phyloP scores from a whole-genome alignment of 148 eudicot species.

The Rhododendron mucronatum region DNA sequence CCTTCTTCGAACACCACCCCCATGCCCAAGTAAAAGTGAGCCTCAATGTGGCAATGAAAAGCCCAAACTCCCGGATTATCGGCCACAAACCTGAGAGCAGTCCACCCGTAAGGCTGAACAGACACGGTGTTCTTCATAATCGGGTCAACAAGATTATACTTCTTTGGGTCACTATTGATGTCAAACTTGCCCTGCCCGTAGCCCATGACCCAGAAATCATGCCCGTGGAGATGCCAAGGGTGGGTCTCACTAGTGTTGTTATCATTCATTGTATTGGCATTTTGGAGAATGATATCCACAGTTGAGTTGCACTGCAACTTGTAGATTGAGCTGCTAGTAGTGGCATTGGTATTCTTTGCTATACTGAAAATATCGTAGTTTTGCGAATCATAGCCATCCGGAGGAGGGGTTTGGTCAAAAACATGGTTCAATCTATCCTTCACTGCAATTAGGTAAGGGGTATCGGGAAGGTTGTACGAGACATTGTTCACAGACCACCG shows the following conservation, averaged over 20 bases:
- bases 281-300: slow-evolving; percentile 59
- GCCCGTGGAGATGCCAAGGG: slow-evolving; percentile 93
- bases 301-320: slow-evolving; percentile 45
- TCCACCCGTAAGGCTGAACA: slow-evolving; percentile 71
- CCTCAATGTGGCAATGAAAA: slow-evolving; percentile 75
- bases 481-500: slow-evolving; percentile 71
- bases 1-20: slow-evolving; percentile 74
- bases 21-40: slow-evolving; percentile 76
- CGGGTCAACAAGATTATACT: slow-evolving; percentile 54
- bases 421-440: slow-evolving; percentile 39
- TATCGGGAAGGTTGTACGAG: slow-evolving; percentile 54
- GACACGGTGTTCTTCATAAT: slow-evolving; percentile 62
- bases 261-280: slow-evolving; percentile 50
- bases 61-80: slow-evolving; percentile 83
- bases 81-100: slow-evolving; percentile 60
- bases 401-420: slow-evolving; percentile 54
- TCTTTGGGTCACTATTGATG: slow-evolving; percentile 31
- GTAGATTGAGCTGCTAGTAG: slow-evolving; percentile 48
- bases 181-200: slow-evolving; percentile 60
- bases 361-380: slow-evolving; percentile 42
- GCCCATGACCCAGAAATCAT: slow-evolving; percentile 79
- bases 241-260: slow-evolving; percentile 58
- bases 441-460: slow-evolving; percentile 66
- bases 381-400: slow-evolving; percentile 33
- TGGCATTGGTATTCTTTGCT: slow-evolving; percentile 40